Percentiles rank a stretch among this genome's conserved stretches.
phyloP scores from a whole-genome alignment of 495 filamentous ascomycete species.

The Penicillium ochrochloron region DNA sequence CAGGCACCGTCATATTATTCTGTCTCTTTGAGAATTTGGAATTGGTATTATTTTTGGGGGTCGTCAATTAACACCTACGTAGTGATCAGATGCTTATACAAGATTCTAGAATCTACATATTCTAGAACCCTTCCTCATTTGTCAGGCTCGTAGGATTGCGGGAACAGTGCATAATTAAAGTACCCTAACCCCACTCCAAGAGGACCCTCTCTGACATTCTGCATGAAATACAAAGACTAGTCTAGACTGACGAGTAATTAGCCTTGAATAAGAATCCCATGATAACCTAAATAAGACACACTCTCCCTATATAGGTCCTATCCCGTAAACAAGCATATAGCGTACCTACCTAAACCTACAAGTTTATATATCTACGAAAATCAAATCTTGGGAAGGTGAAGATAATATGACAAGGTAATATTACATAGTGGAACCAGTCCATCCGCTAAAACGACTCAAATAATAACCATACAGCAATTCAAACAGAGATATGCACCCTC shows the following conservation, averaged over 20 bases:
- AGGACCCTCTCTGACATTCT: not conserved
- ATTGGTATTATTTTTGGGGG: not conserved
- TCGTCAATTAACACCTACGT: not conserved
- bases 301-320: not conserved
- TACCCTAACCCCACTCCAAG: not conserved
- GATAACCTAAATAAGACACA: not conserved
- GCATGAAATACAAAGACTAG: not conserved
- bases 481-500: not conserved
- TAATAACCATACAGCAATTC: not conserved
- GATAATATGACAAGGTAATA: not conserved
- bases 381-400: not conserved
- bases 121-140: constrained; percentile 8
- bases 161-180: not conserved
- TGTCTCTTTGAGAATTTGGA: not conserved
- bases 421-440: constrained; percentile 1
- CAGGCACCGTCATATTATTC: not conserved
- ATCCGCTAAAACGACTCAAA: not conserved
- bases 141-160: not conserved
- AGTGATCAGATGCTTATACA: not conserved
- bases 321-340: not conserved
- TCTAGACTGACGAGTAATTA: not conserved
- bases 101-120: not conserved
- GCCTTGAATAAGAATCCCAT: no score
- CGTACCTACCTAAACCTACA: no score
- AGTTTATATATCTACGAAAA: not conserved